A percentile compares a stretch with the other conserved stretches of the same genome.
Evolutionary conservation across 257 asterid species (phyloP).

Genomic region (Knoxia roxburghii): DNA sequence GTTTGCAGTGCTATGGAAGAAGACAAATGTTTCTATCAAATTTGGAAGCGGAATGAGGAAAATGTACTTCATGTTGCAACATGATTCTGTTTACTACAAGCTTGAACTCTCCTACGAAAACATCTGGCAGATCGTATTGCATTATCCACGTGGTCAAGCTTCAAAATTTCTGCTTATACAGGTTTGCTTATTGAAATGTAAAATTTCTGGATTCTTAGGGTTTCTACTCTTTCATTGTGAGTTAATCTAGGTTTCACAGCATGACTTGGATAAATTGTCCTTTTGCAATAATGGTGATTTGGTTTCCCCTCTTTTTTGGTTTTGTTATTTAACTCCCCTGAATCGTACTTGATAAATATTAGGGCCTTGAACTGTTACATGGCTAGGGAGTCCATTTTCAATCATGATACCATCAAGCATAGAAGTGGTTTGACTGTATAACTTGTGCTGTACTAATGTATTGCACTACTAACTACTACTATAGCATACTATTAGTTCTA

Average conservation of each 20-base stretch:
- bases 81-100: slow-evolving; percentile 35
- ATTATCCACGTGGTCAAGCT: slow-evolving; percentile 23
- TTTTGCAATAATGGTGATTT: background rate
- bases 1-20: slow-evolving; percentile 51
- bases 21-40: slow-evolving; percentile 31
- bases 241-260: background rate
- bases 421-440: background rate
- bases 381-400: background rate
- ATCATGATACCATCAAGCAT: background rate
- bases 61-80: slow-evolving; percentile 34
- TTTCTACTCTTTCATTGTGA: background rate
- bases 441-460: background rate
- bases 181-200: slow-evolving; percentile 34
- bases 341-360: background rate
- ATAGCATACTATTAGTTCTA: background rate
- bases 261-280: background rate
- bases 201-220: background rate
- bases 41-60: slow-evolving; percentile 60
- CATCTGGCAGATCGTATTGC: slow-evolving; percentile 66
- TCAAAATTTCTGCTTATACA: slow-evolving; percentile 53
- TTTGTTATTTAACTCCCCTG: background rate
- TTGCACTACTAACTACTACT: background rate
- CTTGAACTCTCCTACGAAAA: slow-evolving; percentile 71
- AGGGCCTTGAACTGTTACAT: background rate
- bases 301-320: background rate